Evolutionary conservation across 1,284 basidiomycete species (phyloP).

Genomic region (Pterulicium gracile): DNA sequence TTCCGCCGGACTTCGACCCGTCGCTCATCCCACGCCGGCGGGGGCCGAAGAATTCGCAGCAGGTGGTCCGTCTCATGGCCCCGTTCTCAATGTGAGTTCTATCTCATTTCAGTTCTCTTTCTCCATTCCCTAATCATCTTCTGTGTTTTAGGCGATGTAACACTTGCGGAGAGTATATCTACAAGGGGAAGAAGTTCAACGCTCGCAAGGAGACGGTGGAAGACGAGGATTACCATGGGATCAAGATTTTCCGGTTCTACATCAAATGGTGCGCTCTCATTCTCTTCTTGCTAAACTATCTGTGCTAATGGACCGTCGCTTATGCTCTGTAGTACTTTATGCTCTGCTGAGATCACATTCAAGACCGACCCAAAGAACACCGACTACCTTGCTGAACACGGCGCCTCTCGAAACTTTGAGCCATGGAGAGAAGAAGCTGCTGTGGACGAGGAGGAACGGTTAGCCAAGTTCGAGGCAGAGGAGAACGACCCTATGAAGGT

Average conservation of each 20-base stretch:
- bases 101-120: neutral
- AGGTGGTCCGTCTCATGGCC: slow-evolving; percentile 97
- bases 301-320: slow-evolving; percentile 4
- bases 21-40: slow-evolving; percentile 89
- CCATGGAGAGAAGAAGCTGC: slow-evolving; percentile 77
- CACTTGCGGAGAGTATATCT: slow-evolving; percentile 95
- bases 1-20: slow-evolving; percentile 95
- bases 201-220: slow-evolving; percentile 97
- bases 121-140: slow-evolving; percentile 10
- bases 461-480: slow-evolving; percentile 74
- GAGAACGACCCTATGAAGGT: slow-evolving; percentile 97
- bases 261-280: slow-evolving; percentile 56
- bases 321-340: slow-evolving; percentile 55
- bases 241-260: slow-evolving; percentile 88
- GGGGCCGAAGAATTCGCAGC: slow-evolving; percentile 84
- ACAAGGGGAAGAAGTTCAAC: slow-evolving; percentile 99
- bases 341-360: slow-evolving; percentile 98
- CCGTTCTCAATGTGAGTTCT: slow-evolving; percentile 85
- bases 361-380: slow-evolving; percentile 99
- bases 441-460: slow-evolving; percentile 64
- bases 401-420: slow-evolving; percentile 91
- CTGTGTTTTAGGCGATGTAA: slow-evolving; percentile 65
- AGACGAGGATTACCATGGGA: slow-evolving; percentile 95
- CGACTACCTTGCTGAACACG: slow-evolving; percentile 87
- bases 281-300: neutral